Conservation (phyloP, 2,329 filamentous ascomycete species). For the Penicillium concentricum region DNA sequence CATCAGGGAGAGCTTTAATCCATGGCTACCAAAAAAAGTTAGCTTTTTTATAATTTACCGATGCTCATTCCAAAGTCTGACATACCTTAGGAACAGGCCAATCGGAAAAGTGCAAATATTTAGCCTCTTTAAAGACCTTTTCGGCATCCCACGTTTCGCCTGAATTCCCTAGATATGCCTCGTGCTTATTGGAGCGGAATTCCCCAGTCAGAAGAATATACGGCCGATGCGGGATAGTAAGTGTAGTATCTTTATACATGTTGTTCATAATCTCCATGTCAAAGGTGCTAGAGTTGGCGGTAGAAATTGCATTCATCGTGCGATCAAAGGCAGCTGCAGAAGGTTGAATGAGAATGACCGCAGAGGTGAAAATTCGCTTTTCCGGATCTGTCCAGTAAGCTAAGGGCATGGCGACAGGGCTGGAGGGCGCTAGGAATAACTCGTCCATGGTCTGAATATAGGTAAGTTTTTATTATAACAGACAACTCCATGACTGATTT, state of each 20-base stretch:
- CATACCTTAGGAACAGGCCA: constrained; percentile 55
- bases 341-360: not conserved
- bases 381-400: not conserved
- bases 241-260: not conserved
- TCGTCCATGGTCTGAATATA: not conserved
- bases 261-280: not conserved
- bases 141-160: constrained; percentile 56
- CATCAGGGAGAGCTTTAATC: not conserved
- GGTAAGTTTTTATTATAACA: not conserved
- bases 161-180: constrained; percentile 49
- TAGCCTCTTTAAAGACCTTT: constrained; percentile 54
- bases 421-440: not conserved
- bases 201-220: not conserved
- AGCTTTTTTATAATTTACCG: not conserved
- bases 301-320: not conserved
- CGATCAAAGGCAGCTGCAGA: not conserved
- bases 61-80: not conserved
- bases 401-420: not conserved
- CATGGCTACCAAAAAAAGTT: not conserved
- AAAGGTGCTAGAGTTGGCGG: not conserved
- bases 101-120: constrained; percentile 27
- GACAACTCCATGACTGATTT: too few species aligned
- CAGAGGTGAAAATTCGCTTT: not conserved
- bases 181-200: not conserved
- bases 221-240: not conserved